Base-by-base conservation (phyloP, 768 basidiomycete species). In the Gautieria morchelliformis region DNA sequence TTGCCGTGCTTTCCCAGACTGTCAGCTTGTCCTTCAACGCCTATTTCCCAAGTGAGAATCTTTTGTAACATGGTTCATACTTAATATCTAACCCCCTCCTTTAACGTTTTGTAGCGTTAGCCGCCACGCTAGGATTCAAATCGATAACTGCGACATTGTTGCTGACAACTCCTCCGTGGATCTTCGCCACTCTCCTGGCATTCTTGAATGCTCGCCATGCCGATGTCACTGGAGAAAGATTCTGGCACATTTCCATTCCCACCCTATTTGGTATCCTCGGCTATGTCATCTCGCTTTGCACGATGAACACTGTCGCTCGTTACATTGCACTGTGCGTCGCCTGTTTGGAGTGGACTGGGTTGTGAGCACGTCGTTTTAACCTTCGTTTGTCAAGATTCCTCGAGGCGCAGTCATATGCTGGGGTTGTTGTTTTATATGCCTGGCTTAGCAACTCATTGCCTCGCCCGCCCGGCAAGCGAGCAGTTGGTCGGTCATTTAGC, bases 391-490 rank as follows among this genome's bases (percentile, higher is more conserved):
- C 10, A 46, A 63, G 63, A 40, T 67, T 69, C 56, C 50, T 69
- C n/a, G 59, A 63, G 59, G 65, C 64, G 11, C 60, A 61, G 44
- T 61, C 61, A 4, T 68, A 69, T 61, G 58, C 66, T 2, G 68
- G 67, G 15, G 68, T 69, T 57, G 64, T 70, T 57, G 63, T 64
- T 58, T 68, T 71, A 60, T 70, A 65, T 66, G 61, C 65, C 32
- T 63, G 62, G 71, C 66, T 72, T 47, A 66, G 66, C 8, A 69
- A 66, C 50, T 67, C 70, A 6, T 71, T 77, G 65, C 73, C 74
- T 19, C 67, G 73, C 14, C 76, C 76, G 0, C 71, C 75, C n/a
- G 69, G 71, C 52, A 74, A 74, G 53, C 69, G 75, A 33, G 69
- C 72, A 19, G 68, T 75, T 42, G 56, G 56, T 57, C 11, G 6